Percentiles rank a stretch among this genome's conserved stretches.
Evolutionary conservation across 495 filamentous ascomycete genomes (phyloP).

Genomic region (Annulohypoxylon moriforme): DNA sequence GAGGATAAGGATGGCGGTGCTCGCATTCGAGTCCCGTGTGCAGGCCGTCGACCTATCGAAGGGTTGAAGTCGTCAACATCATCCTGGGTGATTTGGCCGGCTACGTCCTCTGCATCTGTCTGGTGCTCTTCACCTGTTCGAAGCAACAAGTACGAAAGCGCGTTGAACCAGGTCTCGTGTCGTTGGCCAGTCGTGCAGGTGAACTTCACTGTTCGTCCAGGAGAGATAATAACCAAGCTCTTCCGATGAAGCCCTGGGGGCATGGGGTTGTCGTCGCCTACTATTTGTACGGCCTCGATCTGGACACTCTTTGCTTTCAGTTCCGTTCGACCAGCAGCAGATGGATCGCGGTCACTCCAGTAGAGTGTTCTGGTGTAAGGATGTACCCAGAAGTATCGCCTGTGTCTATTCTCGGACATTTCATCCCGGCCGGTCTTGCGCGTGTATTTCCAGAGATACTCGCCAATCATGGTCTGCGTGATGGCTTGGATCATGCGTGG

Average conservation of each 20-base stretch:
- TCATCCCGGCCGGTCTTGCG: slow-evolving; percentile 86
- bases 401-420: slow-evolving; percentile 87
- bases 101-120: slow-evolving; percentile 68
- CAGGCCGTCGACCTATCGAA: slow-evolving; percentile 62
- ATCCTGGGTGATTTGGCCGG: slow-evolving; percentile 70
- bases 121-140: slow-evolving; percentile 71
- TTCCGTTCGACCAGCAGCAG: slow-evolving; percentile 77
- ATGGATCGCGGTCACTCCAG: slow-evolving; percentile 93
- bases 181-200: slow-evolving; percentile 93
- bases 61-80: slow-evolving; percentile 95
- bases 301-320: slow-evolving; percentile 92
- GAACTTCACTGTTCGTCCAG: slow-evolving; percentile 87
- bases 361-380: slow-evolving; percentile 97
- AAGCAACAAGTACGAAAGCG: slow-evolving; percentile 89
- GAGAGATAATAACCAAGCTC: slow-evolving; percentile 89
- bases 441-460: slow-evolving; percentile 99
- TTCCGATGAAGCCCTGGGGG: slow-evolving; percentile 94
- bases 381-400: slow-evolving; percentile 98
- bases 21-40: slow-evolving; percentile 51
- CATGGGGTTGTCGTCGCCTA: slow-evolving; percentile 96
- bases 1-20: slow-evolving; percentile 80
- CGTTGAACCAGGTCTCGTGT: slow-evolving; percentile 99
- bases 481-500: slow-evolving; percentile 99
- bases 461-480: slow-evolving; percentile 99
- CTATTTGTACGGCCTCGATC: slow-evolving; percentile 91